These are phyloP conservation scores for Xylaria arbuscula DNA, from an alignment of 2,329 filamentous ascomycete genomes.

Conservation along the genomic window DNA sequence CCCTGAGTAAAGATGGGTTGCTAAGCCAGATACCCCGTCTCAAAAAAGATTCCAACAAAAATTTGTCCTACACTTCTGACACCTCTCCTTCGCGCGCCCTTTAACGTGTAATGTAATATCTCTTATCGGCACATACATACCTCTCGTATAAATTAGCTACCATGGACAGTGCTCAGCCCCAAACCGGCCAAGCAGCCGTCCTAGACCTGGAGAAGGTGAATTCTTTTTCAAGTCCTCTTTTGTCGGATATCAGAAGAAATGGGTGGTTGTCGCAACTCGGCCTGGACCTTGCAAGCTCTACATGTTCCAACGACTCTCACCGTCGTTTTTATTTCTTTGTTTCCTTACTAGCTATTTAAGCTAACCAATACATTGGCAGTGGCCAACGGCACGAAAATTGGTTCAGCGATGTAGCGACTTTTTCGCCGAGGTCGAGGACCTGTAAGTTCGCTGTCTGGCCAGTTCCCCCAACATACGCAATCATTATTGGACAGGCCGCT, in stretches of 20 bases:
- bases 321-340: neutral
- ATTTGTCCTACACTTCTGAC: neutral
- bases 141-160: neutral
- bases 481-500: slow-evolving; percentile 7
- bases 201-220: slow-evolving; percentile 42
- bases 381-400: slow-evolving; percentile 48
- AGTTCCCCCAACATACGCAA: neutral
- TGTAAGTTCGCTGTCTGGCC: slow-evolving; percentile 41
- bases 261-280: neutral
- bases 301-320: neutral
- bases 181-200: slow-evolving; percentile 37
- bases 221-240: neutral
- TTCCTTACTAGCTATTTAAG: neutral
- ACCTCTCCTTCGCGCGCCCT: neutral
- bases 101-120: neutral
- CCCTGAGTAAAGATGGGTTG: neutral
- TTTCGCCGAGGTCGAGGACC: slow-evolving; percentile 48
- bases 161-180: slow-evolving; percentile 35
- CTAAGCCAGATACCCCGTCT: neutral
- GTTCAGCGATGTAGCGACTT: slow-evolving; percentile 49
- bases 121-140: neutral
- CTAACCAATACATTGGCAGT: slow-evolving; percentile 24
- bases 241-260: neutral
- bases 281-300: neutral
- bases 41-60: neutral